These are phyloP conservation scores for Tricholoma sp. DNA, from an alignment of 768 basidiomycete genomes.

Conservation along the genomic window DNA sequence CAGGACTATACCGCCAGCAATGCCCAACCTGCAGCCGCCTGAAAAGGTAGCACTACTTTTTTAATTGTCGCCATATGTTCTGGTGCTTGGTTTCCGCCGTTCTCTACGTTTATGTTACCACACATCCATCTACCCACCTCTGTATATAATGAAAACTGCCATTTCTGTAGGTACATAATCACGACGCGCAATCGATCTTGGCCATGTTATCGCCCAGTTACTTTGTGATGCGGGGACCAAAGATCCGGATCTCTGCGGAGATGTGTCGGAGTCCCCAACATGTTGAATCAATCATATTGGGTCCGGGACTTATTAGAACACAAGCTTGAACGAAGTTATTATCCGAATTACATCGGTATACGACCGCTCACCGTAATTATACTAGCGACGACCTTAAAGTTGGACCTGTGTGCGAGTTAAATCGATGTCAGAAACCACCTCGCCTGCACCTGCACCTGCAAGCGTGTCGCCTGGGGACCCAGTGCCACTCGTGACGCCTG, in stretches of 20 bases:
- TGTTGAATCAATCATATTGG: too few species aligned
- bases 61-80: background rate
- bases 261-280: too few species aligned
- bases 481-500: too few species aligned
- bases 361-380: too few species aligned
- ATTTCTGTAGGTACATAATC: too few species aligned
- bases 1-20: conserved; percentile 72
- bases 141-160: background rate
- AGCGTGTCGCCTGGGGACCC: too few species aligned
- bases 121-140: background rate
- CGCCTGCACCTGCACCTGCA: background rate
- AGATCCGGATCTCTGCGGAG: background rate
- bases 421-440: background rate
- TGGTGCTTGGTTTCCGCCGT: conserved; percentile 7
- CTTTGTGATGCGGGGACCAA: too few species aligned
- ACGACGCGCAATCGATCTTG: too few species aligned
- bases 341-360: too few species aligned
- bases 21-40: conserved; percentile 38
- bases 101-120: background rate
- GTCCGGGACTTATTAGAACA: too few species aligned
- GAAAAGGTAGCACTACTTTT: conserved; percentile 5
- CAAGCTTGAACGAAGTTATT: too few species aligned
- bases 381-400: background rate
- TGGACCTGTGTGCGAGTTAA: background rate
- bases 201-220: too few species aligned